Evolutionary conservation across 1,284 basidiomycete species (phyloP), one percentile per base, ranked within the genome.

Genomic region (Ganoderma boninense): DNA sequence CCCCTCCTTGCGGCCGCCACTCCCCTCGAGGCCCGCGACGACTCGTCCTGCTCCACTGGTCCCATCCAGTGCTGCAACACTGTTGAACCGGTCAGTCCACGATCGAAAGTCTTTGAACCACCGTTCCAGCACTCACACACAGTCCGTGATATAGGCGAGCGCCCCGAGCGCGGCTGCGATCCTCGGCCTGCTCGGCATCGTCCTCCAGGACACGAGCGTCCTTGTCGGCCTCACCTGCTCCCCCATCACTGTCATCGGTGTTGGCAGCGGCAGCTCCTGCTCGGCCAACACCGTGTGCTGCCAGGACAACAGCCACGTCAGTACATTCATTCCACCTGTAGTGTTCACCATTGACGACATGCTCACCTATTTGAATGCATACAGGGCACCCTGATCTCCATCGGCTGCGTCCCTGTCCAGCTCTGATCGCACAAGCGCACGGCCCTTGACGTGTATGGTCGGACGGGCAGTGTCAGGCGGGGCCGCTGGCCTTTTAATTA

Each of bases 1-100:
- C 72, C 76, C 60, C 61, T 77, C 69, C 76, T 78, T 77, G 76
- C 76, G 77, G 75, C 70, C 74, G 77, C 77, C 75, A 78, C 73
- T 70, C 77, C 77, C 49, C 71, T 67, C 66, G 73, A 60, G 29
- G 29, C 29, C 29, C 29, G 29, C 29, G 29, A 32, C 4, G 29
- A 4, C 5, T 60, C 66, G 43, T 46, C 60, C 42, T 79, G 78
- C 71, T 72, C 70, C 2, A 74, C 73, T 13, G 71, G 73, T 5
- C 42, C 70, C 20, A 23, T 74, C 43, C 73, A 74, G 67, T 74
- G 73, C 76, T 80, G 79, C 74, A 60, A 80, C 62, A 67, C 35
- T 29, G 64, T 74, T 32, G 54, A 72, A 62, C 60, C 13, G 10
- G 78, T 79, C 16, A 69, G 76, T 57, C 8, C 5, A 38, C 38